Conservation (phyloP, 1,284 basidiomycete species). For the Leccinum pseudoinsigne region DNA sequence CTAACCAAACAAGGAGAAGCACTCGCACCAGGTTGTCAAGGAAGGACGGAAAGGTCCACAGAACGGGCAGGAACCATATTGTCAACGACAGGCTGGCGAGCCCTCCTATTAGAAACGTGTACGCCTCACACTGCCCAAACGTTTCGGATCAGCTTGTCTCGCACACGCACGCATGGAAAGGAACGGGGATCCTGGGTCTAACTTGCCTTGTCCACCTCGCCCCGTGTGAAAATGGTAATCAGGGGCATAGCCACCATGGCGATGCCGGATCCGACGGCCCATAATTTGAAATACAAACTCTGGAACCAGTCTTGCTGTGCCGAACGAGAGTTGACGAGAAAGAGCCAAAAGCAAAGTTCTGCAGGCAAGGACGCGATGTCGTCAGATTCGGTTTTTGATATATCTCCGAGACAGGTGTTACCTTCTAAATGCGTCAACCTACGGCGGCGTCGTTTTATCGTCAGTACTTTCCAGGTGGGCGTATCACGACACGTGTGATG, state of each 20-base stretch:
- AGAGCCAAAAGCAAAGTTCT: constrained; percentile 84
- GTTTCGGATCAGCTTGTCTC: constrained; percentile 6
- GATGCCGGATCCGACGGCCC: constrained; percentile 61
- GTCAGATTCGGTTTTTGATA: not conserved
- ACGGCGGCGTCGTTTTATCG: not conserved
- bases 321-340: constrained; percentile 65
- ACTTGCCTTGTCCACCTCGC: constrained; percentile 56
- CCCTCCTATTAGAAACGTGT: constrained; percentile 65
- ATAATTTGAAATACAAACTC: constrained; percentile 69
- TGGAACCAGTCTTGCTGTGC: constrained; percentile 71
- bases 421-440: constrained; percentile 81
- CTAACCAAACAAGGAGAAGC: not conserved
- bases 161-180: not conserved
- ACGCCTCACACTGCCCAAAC: constrained; percentile 60
- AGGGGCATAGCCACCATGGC: constrained; percentile 68
- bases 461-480: not conserved
- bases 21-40: constrained; percentile 36
- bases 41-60: constrained; percentile 70
- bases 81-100: constrained; percentile 67
- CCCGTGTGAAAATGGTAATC: constrained; percentile 59
- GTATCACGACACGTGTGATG: not conserved
- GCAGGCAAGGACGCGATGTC: constrained; percentile 1
- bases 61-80: constrained; percentile 66
- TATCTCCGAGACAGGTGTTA: constrained; percentile 22
- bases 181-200: not conserved